These are phyloP conservation scores for Tagetes patula DNA, from an alignment of 129 eudicot genomes.

Conservation along the genomic window DNA sequence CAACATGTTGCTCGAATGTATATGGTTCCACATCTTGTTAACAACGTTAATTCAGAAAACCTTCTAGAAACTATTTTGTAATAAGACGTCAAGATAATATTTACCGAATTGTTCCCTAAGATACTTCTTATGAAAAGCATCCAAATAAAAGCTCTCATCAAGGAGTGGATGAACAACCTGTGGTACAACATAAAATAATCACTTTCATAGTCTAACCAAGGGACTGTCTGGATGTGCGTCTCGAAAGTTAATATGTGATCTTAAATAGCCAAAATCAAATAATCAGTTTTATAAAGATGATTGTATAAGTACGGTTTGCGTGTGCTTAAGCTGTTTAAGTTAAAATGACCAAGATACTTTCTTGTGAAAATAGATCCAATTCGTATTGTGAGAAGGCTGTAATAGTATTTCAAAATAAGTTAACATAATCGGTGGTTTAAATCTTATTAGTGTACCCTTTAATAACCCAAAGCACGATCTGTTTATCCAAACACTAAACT, in stretches of 20 bases:
- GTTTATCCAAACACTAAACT: neutral
- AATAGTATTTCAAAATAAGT: too few relatives aligned
- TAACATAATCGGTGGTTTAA: too few relatives aligned
- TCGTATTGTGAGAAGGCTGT: neutral
- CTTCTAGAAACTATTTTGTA: neutral
- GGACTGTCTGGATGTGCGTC: neutral
- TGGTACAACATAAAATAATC: slow-evolving; percentile 12
- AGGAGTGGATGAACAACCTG: slow-evolving; percentile 86
- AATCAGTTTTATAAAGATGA: too few relatives aligned
- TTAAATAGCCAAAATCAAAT: neutral
- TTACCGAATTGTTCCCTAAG: slow-evolving; percentile 88
- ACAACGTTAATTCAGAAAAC: neutral
- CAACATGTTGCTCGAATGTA: slow-evolving; percentile 76
- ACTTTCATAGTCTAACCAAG: neutral
- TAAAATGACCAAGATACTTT: neutral
- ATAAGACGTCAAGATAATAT: slow-evolving; percentile 9
- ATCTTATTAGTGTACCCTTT: neutral
- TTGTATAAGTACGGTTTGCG: neutral
- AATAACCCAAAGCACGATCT: neutral
- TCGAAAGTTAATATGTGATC: neutral
- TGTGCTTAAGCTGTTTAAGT: neutral
- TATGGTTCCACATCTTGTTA: slow-evolving; percentile 82
- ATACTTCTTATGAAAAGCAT: slow-evolving; percentile 64
- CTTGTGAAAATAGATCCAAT: neutral
- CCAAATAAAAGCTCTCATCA: slow-evolving; percentile 72